Conservation (phyloP, 2,329 filamentous ascomycete species). For the Penicillium sp. region DNA sequence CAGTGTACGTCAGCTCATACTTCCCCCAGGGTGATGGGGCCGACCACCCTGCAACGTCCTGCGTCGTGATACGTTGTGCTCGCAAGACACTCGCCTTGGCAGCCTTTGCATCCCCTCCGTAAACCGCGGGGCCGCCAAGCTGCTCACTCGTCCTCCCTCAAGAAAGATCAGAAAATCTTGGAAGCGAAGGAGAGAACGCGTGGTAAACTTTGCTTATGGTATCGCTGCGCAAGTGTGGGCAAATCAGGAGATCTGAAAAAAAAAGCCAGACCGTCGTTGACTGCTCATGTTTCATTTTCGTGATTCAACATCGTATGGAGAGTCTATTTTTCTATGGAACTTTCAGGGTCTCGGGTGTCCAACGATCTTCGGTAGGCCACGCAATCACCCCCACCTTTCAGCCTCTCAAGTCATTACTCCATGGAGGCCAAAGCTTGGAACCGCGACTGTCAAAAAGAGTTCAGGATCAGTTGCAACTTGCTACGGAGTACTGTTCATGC, state of each 20-base stretch:
- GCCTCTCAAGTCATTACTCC: constrained; percentile 16
- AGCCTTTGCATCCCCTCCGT: constrained; percentile 7
- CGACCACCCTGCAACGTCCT: constrained; percentile 1
- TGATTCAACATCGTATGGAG: not conserved
- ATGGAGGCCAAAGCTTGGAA: constrained; percentile 5
- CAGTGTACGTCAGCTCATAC: constrained; percentile 24
- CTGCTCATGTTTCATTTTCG: not conserved
- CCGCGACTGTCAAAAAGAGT: not conserved
- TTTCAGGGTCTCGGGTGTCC: constrained; percentile 12
- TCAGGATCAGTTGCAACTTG: constrained; percentile 6
- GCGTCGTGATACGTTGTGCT: constrained; percentile 13
- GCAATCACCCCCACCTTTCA: constrained; percentile 18
- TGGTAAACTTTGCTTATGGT: not conserved
- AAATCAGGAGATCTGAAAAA: not conserved
- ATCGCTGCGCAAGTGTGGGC: not conserved
- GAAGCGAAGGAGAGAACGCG: not conserved
- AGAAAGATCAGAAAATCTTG: not conserved
- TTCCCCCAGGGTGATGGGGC: constrained; percentile 7
- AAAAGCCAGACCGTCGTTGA: not conserved
- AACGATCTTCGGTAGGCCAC: constrained; percentile 14
- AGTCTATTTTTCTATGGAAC: not conserved
- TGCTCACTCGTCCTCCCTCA: not conserved
- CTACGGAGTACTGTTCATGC: not conserved
- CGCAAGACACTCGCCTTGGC: constrained; percentile 13
- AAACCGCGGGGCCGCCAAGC: constrained; percentile 5